These are phyloP conservation scores for Brassica incana DNA, from an alignment of 345 rosid species.

Conservation along the genomic window DNA sequence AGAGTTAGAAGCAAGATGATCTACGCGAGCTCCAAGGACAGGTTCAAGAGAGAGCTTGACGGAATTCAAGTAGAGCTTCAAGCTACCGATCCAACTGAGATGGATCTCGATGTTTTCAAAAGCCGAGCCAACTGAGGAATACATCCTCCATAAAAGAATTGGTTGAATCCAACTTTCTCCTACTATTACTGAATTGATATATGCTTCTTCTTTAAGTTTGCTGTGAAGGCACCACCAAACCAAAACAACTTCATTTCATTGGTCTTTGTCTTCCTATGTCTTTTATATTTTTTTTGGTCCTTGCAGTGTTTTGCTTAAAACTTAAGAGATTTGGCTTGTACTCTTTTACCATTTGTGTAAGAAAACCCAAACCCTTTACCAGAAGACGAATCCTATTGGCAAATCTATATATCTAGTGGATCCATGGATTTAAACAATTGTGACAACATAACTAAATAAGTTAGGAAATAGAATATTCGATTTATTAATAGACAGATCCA, in stretches of 20 bases:
- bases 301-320: slow-evolving; percentile 22
- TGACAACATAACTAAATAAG: background rate
- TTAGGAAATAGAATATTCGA: background rate
- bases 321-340: slow-evolving; percentile 30
- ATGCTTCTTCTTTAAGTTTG: slow-evolving; percentile 35
- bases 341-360: slow-evolving; percentile 29
- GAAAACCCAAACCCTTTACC: slow-evolving; percentile 15
- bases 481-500: background rate
- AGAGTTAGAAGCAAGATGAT: slow-evolving; percentile 68
- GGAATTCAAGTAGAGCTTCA: slow-evolving; percentile 64
- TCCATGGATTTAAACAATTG: background rate
- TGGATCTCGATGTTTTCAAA: slow-evolving; percentile 57
- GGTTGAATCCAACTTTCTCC: slow-evolving; percentile 17
- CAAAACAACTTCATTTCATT: slow-evolving; percentile 39
- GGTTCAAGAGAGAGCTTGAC: slow-evolving; percentile 62
- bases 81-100: slow-evolving; percentile 66
- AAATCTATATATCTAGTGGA: background rate
- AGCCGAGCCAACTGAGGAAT: slow-evolving; percentile 47
- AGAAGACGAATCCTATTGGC: slow-evolving; percentile 17
- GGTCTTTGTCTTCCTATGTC: slow-evolving; percentile 25
- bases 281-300: background rate
- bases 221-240: slow-evolving; percentile 36
- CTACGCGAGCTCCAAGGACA: slow-evolving; percentile 64
- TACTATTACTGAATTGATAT: slow-evolving; percentile 23
- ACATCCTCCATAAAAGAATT: background rate